Evolutionary conservation across 768 basidiomycete genomes (phyloP).

Genomic region (Russula olivacea): DNA sequence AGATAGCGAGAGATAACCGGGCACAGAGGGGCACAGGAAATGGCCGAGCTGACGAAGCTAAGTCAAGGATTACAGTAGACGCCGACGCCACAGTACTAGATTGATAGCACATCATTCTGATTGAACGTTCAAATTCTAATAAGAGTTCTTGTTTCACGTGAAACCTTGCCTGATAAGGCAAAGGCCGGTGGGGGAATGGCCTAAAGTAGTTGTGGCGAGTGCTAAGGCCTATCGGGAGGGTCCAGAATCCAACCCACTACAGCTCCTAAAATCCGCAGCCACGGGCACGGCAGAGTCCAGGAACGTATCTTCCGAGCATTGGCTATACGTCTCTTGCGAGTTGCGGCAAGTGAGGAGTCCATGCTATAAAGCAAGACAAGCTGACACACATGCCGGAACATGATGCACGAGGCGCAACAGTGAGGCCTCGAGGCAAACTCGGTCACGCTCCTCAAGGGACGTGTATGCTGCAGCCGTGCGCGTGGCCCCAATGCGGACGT

Average conservation of each 20-base stretch:
- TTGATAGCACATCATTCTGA: slow-evolving; percentile 17
- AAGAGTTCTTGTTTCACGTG: not conserved
- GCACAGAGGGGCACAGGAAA: not conserved
- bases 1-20: not conserved
- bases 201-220: not conserved
- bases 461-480: not conserved
- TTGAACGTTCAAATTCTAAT: not conserved
- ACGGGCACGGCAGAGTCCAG: not conserved
- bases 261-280: not conserved
- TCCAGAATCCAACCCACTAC: not conserved
- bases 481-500: slow-evolving; percentile 9
- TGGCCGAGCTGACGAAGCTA: no score
- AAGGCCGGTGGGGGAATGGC: not conserved
- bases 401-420: not conserved
- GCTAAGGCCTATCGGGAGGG: not conserved
- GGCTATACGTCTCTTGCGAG: not conserved
- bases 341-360: not conserved
- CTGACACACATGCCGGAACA: not conserved
- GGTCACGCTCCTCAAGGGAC: not conserved
- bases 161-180: not conserved
- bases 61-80: not conserved
- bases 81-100: not conserved
- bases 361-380: not conserved
- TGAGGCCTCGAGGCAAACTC: slow-evolving; percentile 8
- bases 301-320: not conserved